These are phyloP conservation scores for Periconia digitata DNA, from an alignment of 2,329 filamentous ascomycete genomes.

Conservation along the genomic window DNA sequence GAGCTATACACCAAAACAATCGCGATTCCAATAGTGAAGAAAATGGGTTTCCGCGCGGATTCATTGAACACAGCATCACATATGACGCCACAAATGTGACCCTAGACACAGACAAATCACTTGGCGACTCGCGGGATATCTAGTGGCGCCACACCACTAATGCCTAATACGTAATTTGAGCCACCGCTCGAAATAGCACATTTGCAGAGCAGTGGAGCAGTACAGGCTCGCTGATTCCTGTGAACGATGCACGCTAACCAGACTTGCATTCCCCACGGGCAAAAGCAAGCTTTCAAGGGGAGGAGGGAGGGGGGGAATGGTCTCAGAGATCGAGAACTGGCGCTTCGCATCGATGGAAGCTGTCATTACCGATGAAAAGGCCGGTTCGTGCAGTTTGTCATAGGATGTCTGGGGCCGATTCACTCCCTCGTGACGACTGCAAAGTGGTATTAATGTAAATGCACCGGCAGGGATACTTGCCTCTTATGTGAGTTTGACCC, in stretches of 20 bases:
- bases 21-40: too few relatives aligned
- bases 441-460: too few relatives aligned
- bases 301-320: too few relatives aligned
- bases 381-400: not conserved
- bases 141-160: not conserved
- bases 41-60: not conserved
- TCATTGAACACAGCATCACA: not conserved
- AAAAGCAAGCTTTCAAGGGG: not conserved
- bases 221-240: not conserved
- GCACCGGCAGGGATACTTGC: too few relatives aligned
- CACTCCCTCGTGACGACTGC: slow-evolving; percentile 18
- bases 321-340: not conserved
- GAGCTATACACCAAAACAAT: too few relatives aligned
- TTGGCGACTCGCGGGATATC: not conserved
- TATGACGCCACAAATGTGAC: slow-evolving; percentile 5
- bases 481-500: too few relatives aligned
- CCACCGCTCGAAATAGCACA: not conserved
- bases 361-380: slow-evolving; percentile 14
- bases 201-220: not conserved
- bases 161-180: slow-evolving; percentile 3
- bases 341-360: not conserved
- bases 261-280: not conserved
- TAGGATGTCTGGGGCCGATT: not conserved
- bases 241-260: not conserved
- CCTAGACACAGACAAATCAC: slow-evolving; percentile 2